Percentiles rank a stretch among this genome's conserved stretches.
These are phyloP conservation scores for Diplodia corticola DNA, from an alignment of 2,329 filamentous ascomycete genomes.

Conservation along the genomic window DNA sequence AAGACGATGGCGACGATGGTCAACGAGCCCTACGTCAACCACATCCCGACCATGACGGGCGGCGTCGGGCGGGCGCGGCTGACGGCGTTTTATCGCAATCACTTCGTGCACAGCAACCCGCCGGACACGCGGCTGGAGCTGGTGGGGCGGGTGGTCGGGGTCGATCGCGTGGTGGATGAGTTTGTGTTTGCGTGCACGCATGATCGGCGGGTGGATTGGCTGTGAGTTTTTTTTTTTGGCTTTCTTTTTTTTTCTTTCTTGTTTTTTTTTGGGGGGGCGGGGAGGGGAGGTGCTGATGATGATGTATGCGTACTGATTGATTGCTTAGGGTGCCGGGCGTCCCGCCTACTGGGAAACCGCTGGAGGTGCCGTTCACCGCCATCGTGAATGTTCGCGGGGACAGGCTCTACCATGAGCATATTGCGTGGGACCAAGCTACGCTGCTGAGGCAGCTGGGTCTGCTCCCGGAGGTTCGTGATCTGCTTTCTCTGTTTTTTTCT, in stretches of 20 bases:
- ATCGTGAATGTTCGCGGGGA: conserved; percentile 70
- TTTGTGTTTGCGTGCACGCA: conserved; percentile 35
- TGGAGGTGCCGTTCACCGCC: conserved; percentile 62
- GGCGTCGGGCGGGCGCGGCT: conserved; percentile 66
- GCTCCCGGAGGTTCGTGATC: conserved; percentile 51
- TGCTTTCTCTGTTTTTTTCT: background rate
- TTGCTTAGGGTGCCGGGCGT: conserved; percentile 32
- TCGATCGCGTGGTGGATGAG: conserved; percentile 61
- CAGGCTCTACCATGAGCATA: conserved; percentile 69
- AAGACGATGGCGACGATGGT: conserved; percentile 83
- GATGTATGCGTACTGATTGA: no score
- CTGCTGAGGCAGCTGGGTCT: conserved; percentile 63
- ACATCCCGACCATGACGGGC: conserved; percentile 68
- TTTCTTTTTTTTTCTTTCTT: conserved; percentile 58
- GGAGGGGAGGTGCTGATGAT: background rate
- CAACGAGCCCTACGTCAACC: conserved; percentile 75
- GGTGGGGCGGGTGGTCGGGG: conserved; percentile 69
- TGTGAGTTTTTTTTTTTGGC: conserved; percentile 29
- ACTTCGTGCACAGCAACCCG: conserved; percentile 75
- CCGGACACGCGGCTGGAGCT: conserved; percentile 67
- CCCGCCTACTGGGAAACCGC: conserved; percentile 32
- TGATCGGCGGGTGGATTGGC: conserved; percentile 35
- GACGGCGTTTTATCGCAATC: conserved; percentile 67
- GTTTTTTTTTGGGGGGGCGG: conserved; percentile 45
- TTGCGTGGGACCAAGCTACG: conserved; percentile 68